These are phyloP conservation scores for Pichia sp. DNA, from an alignment of 1,139 yeast genomes.

Conservation along the genomic window DNA sequence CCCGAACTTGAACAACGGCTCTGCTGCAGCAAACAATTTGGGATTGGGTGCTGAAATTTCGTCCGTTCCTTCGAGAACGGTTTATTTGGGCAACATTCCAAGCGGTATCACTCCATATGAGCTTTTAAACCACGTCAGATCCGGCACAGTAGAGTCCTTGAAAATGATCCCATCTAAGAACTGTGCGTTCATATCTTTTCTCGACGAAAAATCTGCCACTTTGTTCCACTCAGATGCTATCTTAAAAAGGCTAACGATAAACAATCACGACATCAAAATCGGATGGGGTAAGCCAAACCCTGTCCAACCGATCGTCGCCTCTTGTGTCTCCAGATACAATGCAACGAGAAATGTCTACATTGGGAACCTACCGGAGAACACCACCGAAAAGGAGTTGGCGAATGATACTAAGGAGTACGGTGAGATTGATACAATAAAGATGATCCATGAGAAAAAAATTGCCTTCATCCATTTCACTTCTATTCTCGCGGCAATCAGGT, in stretches of 20 bases:
- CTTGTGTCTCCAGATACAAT: slow-evolving; percentile 55
- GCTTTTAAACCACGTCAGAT: slow-evolving; percentile 80
- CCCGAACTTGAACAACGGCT: slow-evolving; percentile 1
- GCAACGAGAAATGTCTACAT: slow-evolving; percentile 62
- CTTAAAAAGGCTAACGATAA: slow-evolving; percentile 51
- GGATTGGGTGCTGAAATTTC: slow-evolving; percentile 11
- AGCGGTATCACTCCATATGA: slow-evolving; percentile 76
- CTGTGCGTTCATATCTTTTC: slow-evolving; percentile 60
- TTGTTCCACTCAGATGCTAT: slow-evolving; percentile 61
- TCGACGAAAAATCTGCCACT: slow-evolving; percentile 58
- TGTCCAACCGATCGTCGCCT: slow-evolving; percentile 53
- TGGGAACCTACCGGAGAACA: slow-evolving; percentile 48
- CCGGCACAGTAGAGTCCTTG: slow-evolving; percentile 82
- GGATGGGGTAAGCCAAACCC: slow-evolving; percentile 62
- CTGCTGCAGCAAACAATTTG: neutral
- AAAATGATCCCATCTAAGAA: slow-evolving; percentile 53
- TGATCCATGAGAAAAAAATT: slow-evolving; percentile 55
- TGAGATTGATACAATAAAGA: slow-evolving; percentile 53
- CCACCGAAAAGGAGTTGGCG: slow-evolving; percentile 47
- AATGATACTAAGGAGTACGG: slow-evolving; percentile 52
- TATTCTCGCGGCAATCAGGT: slow-evolving; percentile 53
- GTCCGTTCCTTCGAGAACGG: slow-evolving; percentile 65
- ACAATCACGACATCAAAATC: slow-evolving; percentile 54
- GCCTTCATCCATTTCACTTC: slow-evolving; percentile 60
- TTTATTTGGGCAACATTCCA: slow-evolving; percentile 87